Conservation (phyloP, 495 filamentous ascomycete species). For the Immersiella caudata region DNA sequence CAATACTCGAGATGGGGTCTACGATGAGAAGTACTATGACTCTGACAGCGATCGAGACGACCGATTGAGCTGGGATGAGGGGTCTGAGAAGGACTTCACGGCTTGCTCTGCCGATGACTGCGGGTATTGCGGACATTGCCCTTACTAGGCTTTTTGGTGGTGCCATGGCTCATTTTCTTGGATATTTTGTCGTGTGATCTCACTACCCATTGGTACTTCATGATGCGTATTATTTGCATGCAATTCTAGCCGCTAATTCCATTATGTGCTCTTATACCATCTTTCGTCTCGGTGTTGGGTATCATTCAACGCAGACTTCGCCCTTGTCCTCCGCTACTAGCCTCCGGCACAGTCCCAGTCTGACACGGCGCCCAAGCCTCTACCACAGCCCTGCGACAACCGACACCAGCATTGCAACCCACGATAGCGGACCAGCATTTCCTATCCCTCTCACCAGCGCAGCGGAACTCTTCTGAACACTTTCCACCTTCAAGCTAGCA, state of each 20-base stretch:
- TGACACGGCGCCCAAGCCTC: background rate
- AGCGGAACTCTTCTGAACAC: background rate
- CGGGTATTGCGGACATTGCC: constrained; percentile 1
- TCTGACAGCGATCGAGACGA: background rate
- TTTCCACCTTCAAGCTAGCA: constrained; percentile 7
- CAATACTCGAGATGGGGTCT: background rate
- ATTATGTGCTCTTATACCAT: background rate
- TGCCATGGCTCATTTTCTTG: background rate
- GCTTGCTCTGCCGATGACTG: constrained; percentile 4
- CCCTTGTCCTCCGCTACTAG: background rate
- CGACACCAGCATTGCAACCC: background rate
- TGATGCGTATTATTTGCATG: background rate
- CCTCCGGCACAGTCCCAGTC: background rate
- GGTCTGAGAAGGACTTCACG: background rate
- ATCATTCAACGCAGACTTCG: background rate
- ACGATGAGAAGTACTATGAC: background rate
- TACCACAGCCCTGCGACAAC: background rate
- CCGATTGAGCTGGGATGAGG: background rate
- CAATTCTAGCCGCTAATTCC: background rate
- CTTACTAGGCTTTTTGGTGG: background rate
- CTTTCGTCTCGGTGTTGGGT: background rate
- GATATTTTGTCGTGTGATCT: background rate
- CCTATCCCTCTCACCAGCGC: background rate
- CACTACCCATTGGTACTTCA: background rate
- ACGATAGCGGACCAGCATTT: background rate